Evolutionary conservation across 208 protist genomes (phyloP).

Genomic region (Spongospora subterranea): DNA sequence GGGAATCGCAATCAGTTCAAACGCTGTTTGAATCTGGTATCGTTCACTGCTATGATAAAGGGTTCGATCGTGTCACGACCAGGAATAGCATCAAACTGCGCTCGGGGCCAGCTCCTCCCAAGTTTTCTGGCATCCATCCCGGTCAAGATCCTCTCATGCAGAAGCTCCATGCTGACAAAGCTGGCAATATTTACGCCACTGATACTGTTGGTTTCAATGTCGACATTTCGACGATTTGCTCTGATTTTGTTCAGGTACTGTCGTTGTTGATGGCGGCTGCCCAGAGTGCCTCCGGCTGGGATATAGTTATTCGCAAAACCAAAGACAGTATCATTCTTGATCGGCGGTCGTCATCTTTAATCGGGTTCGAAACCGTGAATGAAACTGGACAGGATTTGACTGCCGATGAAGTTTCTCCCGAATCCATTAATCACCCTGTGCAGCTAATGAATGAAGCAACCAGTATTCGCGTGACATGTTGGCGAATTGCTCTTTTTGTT

Average conservation of each 20-base stretch:
- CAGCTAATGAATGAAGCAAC: conserved; percentile 51
- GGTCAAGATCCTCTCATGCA: background rate
- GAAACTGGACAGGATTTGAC: conserved; percentile 44
- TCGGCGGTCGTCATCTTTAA: conserved; percentile 16
- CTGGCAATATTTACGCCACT: conserved; percentile 33
- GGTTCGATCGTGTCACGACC: conserved; percentile 29
- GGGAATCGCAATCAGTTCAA: conserved; percentile 46
- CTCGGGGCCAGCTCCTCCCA: background rate
- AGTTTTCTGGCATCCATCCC: background rate
- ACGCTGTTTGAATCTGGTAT: conserved; percentile 2
- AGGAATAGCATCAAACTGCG: background rate
- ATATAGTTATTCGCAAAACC: conserved; percentile 39
- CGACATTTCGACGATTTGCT: background rate
- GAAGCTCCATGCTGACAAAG: conserved; percentile 12
- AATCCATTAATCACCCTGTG: conserved; percentile 27
- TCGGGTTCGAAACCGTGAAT: conserved; percentile 48
- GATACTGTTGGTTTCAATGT: background rate
- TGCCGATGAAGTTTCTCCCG: background rate
- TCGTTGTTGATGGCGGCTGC: conserved; percentile 54
- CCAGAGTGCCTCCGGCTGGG: background rate
- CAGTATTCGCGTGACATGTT: no score
- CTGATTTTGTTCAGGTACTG: background rate
- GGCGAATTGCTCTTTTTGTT: no score
- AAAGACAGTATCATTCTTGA: conserved; percentile 9
- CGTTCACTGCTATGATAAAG: conserved; percentile 7